Evolutionary conservation across 2,329 filamentous ascomycete genomes (phyloP).

Genomic region (Septoria linicola): DNA sequence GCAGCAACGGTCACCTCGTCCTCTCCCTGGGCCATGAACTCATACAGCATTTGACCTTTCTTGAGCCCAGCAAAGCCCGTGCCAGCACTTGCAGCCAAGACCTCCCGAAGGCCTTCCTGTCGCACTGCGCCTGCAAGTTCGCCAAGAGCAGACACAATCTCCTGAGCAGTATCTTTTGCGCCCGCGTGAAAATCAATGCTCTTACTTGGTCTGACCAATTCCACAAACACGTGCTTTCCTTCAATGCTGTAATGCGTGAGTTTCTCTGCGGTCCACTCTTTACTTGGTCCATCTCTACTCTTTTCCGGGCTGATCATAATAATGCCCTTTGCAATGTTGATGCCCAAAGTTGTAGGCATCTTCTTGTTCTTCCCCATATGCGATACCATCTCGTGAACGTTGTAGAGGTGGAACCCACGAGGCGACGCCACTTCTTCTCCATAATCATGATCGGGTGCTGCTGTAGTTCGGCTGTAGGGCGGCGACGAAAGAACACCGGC

Average conservation of each 20-base stretch:
- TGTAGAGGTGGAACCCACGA: constrained; percentile 89
- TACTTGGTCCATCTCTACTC: constrained; percentile 74
- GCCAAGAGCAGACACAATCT: constrained; percentile 84
- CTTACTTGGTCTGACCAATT: constrained; percentile 87
- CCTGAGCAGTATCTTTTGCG: constrained; percentile 91
- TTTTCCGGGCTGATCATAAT: constrained; percentile 91
- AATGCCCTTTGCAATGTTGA: constrained; percentile 82
- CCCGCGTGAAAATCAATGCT: constrained; percentile 96
- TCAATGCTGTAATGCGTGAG: constrained; percentile 98
- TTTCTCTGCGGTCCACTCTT: constrained; percentile 92
- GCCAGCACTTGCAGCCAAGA: constrained; percentile 75
- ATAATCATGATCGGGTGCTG: constrained; percentile 41
- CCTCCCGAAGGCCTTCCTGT: constrained; percentile 80
- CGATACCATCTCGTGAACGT: constrained; percentile 96
- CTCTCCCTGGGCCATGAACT: constrained; percentile 94
- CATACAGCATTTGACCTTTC: constrained; percentile 84
- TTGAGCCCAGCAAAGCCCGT: constrained; percentile 61
- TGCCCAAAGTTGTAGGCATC: constrained; percentile 94
- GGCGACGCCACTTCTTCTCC: constrained; percentile 56
- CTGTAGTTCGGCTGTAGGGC: constrained; percentile 53
- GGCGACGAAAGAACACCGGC: constrained; percentile 54
- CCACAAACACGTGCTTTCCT: constrained; percentile 95
- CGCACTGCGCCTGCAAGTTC: constrained; percentile 83
- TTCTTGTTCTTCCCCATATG: constrained; percentile 96
- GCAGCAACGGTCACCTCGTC: constrained; percentile 91